Evolutionary conservation across 495 filamentous ascomycete genomes (phyloP).

Genomic region (Diplogelasinospora grovesii): DNA sequence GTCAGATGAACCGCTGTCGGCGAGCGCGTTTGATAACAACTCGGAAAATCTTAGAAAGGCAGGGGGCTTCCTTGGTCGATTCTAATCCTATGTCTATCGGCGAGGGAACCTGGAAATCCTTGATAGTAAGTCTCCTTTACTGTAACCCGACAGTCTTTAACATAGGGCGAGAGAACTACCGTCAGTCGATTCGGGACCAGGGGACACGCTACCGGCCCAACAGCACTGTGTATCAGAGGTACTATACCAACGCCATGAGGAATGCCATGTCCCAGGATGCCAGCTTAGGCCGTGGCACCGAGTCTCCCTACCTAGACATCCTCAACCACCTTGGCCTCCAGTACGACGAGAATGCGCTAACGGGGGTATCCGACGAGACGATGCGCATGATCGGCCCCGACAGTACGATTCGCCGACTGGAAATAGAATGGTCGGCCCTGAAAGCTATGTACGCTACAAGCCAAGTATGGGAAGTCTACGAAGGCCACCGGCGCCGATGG

Average conservation of each 20-base stretch:
- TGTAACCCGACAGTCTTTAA: background rate
- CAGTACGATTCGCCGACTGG: slow-evolving; percentile 35
- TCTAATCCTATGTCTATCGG: slow-evolving; percentile 1
- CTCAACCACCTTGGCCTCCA: slow-evolving; percentile 4
- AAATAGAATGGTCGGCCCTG: slow-evolving; percentile 34
- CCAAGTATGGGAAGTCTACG: slow-evolving; percentile 32
- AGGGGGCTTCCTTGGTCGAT: background rate
- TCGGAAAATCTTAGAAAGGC: background rate
- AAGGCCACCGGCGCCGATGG: slow-evolving; percentile 1
- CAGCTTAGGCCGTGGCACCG: slow-evolving; percentile 2
- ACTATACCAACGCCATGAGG: background rate
- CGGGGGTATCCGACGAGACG: slow-evolving; percentile 3
- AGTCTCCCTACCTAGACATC: slow-evolving; percentile 4
- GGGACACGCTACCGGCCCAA: slow-evolving; percentile 1
- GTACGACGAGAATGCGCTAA: slow-evolving; percentile 7
- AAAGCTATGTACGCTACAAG: slow-evolving; percentile 35
- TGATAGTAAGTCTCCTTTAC: slow-evolving; percentile 1
- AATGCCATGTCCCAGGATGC: slow-evolving; percentile 4
- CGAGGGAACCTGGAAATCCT: slow-evolving; percentile 4
- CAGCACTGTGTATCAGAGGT: slow-evolving; percentile 4
- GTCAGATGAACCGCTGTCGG: slow-evolving; percentile 4
- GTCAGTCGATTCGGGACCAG: background rate
- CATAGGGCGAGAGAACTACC: background rate
- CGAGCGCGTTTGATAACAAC: slow-evolving; percentile 2
- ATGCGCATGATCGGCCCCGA: slow-evolving; percentile 1